These are phyloP conservation scores for Globisporangium paddicum DNA, from an alignment of 352 stramenopile genomes.

Conservation along the genomic window DNA sequence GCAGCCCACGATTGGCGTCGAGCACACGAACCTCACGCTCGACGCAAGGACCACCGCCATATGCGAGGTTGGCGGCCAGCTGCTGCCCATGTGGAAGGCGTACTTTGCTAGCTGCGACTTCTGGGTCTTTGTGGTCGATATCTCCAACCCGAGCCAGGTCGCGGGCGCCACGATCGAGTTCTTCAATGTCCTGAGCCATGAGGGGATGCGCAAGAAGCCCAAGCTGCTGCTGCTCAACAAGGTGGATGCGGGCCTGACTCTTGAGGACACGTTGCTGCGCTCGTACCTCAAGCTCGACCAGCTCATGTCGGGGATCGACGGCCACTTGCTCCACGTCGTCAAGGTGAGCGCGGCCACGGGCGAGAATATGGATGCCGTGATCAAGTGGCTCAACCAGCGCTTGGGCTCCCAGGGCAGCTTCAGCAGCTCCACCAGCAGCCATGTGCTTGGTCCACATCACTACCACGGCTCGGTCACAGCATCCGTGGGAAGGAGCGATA, in stretches of 20 bases:
- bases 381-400: conserved; percentile 49
- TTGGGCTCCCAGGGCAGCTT: neutral
- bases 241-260: conserved; percentile 40
- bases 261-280: conserved; percentile 45
- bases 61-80: conserved; percentile 57
- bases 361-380: conserved; percentile 49
- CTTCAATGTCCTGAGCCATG: conserved; percentile 50
- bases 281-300: conserved; percentile 53
- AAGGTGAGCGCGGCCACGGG: conserved; percentile 57
- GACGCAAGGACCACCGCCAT: conserved; percentile 35
- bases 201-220: conserved; percentile 49
- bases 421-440: neutral
- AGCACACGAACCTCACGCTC: conserved; percentile 48
- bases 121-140: conserved; percentile 68
- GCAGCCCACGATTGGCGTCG: conserved; percentile 59
- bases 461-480: neutral
- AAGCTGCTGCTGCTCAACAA: conserved; percentile 73
- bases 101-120: conserved; percentile 65
- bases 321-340: conserved; percentile 38
- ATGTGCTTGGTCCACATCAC: conserved; percentile 8
- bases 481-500: neutral
- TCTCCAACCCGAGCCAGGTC: conserved; percentile 48
- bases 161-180: conserved; percentile 51
- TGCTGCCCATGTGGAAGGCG: conserved; percentile 68
- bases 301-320: conserved; percentile 28